Evolutionary conservation across 1,284 basidiomycete species (phyloP).

Genomic region (Pseudozyma hubeiensis): DNA sequence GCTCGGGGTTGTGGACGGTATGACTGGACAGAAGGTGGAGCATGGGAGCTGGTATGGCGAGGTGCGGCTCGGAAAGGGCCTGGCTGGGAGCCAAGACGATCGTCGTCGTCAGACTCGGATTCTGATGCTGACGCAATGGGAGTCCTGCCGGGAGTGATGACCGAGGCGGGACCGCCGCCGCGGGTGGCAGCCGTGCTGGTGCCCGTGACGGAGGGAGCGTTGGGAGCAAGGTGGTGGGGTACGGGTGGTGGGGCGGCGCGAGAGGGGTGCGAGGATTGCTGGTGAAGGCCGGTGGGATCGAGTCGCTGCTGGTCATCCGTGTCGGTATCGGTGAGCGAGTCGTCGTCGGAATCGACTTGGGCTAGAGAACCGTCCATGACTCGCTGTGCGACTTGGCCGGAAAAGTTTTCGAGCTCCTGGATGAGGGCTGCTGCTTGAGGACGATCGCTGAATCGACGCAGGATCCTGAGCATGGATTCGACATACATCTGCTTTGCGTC

Average conservation of each 20-base stretch:
- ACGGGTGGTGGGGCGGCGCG: conserved; percentile 14
- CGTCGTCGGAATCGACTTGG: conserved; percentile 42
- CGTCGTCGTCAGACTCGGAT: conserved; percentile 28
- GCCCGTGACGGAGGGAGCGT: conserved; percentile 37
- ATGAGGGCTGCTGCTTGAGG: conserved; percentile 81
- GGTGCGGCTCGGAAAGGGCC: conserved; percentile 23
- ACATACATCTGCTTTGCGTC: conserved; percentile 93
- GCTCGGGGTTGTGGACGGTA: conserved; percentile 38
- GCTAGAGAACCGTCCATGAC: conserved; percentile 70
- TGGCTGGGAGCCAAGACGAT: conserved; percentile 33
- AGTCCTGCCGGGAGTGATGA: conserved; percentile 24
- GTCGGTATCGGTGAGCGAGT: conserved; percentile 32
- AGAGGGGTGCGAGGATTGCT: conserved; percentile 13
- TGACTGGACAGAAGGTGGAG: conserved; percentile 27
- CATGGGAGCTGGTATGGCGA: conserved; percentile 21
- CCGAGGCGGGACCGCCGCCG: conserved; percentile 23
- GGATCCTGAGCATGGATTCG: conserved; percentile 83
- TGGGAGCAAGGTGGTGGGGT: conserved; percentile 32
- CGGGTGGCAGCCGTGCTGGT: conserved; percentile 50
- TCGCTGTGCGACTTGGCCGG: conserved; percentile 77
- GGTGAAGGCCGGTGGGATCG: conserved; percentile 34
- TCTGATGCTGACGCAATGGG: conserved; percentile 44
- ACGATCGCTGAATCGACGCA: conserved; percentile 84
- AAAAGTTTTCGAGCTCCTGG: conserved; percentile 83
- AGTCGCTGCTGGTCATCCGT: conserved; percentile 43